Evolutionary conservation across 1,284 basidiomycete genomes (phyloP).

Genomic region (Athelia psychrophila): DNA sequence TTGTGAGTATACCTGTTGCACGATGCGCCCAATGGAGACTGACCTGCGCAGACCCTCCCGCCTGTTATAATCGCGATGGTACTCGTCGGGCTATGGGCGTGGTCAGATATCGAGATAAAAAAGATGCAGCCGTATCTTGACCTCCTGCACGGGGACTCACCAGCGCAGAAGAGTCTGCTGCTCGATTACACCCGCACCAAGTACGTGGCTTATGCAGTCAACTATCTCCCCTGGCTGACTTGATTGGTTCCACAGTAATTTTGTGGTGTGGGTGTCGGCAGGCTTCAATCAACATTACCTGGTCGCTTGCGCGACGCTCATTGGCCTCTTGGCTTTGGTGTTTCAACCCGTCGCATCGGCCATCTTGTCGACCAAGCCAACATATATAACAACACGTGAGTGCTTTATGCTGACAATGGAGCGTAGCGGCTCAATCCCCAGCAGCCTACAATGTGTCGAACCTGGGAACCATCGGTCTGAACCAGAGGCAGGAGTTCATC

Average conservation of each 20-base stretch:
- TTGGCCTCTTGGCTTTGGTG: constrained; percentile 41
- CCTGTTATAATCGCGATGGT: constrained; percentile 40
- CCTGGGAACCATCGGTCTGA: constrained; percentile 36
- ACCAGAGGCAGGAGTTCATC: constrained; percentile 37
- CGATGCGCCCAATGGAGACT: not conserved
- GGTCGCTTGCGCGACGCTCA: constrained; percentile 42
- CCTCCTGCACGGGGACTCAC: constrained; percentile 49
- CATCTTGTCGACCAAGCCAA: constrained; percentile 42
- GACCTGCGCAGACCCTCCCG: constrained; percentile 40
- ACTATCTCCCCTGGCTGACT: not conserved
- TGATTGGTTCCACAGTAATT: constrained; percentile 29
- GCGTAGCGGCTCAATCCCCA: constrained; percentile 11
- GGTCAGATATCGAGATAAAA: constrained; percentile 54
- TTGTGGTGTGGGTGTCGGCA: constrained; percentile 42
- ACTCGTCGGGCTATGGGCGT: constrained; percentile 46
- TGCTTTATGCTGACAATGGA: constrained; percentile 2
- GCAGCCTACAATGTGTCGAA: constrained; percentile 32
- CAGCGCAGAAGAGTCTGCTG: constrained; percentile 44
- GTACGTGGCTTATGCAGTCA: constrained; percentile 22
- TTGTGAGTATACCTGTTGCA: constrained; percentile 28
- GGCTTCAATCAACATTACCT: constrained; percentile 45
- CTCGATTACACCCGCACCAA: constrained; percentile 52
- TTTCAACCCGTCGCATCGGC: constrained; percentile 52
- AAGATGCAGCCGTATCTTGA: constrained; percentile 60
- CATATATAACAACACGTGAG: constrained; percentile 34